These are phyloP conservation scores for Aspergillus sclerotioniger DNA, from an alignment of 495 filamentous ascomycete species.

Conservation along the genomic window DNA sequence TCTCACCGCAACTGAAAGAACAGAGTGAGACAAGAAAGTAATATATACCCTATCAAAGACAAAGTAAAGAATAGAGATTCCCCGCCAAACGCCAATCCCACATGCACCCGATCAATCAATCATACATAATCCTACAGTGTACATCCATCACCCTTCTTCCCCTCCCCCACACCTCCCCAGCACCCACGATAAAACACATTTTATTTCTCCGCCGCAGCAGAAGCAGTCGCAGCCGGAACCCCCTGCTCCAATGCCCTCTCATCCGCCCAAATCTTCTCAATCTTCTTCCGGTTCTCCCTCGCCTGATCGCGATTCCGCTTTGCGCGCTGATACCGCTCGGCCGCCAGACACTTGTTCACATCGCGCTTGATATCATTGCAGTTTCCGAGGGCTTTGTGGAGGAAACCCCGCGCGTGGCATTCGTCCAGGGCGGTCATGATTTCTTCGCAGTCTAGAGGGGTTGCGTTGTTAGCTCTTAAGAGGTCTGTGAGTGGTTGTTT, in stretches of 20 bases:
- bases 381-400: constrained; percentile 82
- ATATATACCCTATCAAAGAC: neutral
- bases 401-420: constrained; percentile 89
- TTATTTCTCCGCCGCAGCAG: constrained; percentile 15
- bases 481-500: constrained; percentile 9
- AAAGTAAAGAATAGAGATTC: neutral
- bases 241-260: constrained; percentile 33
- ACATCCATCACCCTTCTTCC: too few species aligned
- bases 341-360: constrained; percentile 78
- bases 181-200: constrained; percentile 15
- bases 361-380: constrained; percentile 83
- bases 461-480: neutral
- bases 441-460: constrained; percentile 75
- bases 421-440: constrained; percentile 91
- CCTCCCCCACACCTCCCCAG: neutral
- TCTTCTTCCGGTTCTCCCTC: constrained; percentile 61
- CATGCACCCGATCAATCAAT: constrained; percentile 1
- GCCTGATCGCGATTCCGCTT: constrained; percentile 72
- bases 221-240: constrained; percentile 4
- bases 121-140: constrained; percentile 1
- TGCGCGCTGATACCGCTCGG: constrained; percentile 73
- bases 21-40: neutral
- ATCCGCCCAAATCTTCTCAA: constrained; percentile 76
- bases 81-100: constrained; percentile 11
- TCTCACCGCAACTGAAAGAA: constrained; percentile 1